Evolutionary conservation across 768 basidiomycete species (phyloP), one percentile per base, ranked within the genome.

Genomic region (Tulasnella calospora): DNA sequence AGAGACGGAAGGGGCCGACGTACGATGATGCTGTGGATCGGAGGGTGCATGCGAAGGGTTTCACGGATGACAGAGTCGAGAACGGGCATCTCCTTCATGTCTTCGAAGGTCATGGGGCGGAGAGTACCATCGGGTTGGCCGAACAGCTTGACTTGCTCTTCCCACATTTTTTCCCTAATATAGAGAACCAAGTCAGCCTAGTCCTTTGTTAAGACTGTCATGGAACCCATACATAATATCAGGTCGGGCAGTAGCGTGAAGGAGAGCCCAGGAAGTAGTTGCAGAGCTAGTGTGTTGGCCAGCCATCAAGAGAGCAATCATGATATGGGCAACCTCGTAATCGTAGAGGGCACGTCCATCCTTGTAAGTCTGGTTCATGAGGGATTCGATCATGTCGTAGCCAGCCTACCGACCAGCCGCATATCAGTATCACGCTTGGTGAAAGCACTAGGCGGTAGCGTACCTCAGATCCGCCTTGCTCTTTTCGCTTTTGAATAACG

Each of bases 281-380:
- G 98, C 92, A 19, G 98, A 98, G 81, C 93, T 94, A 0, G 98
- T 99, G 85, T 99, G 98, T 86, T 99, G 98, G 51, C 98, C 98
- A 67, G 98, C 98, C 98, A 99, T 99, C 80, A 99, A 91, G 70
- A 99, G 89, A 21, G 98, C 98, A 82, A 98, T 99, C 92, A 99
- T 91, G 83, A 99, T 96, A 83, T 99, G 98, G 0, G 98, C 96
- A 79, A 99, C 92, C 84, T 99, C 95, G 81, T 93, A 91, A 83
- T 99, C 96, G 79, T 87, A 88, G 55, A 99, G 88, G 2, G 87
- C 83, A 69, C 88, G 87, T 77, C 98, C 98, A 81, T 89, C 88
- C 80, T 93, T 92, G 86, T 99, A 99, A 73, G 86, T 89, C 83
- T 96, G 93, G 79, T 90, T 88, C 85, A 91, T 88, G 27, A 99